Percentiles rank a stretch among this genome's conserved stretches.
These are phyloP conservation scores for Spergularia marina DNA, from an alignment of 148 eudicot species.

Conservation along the genomic window DNA sequence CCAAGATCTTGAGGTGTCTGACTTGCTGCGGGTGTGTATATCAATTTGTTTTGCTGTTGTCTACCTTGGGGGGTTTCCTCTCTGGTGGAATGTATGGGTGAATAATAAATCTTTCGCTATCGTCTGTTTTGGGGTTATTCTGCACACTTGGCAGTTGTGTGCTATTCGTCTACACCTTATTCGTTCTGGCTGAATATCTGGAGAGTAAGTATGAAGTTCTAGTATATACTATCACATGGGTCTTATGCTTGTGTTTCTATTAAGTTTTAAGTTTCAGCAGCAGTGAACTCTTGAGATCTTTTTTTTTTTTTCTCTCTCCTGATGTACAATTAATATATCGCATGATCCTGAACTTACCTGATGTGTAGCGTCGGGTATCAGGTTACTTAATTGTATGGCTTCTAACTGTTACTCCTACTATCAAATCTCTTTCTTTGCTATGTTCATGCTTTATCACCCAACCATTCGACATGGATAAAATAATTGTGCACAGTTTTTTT, in stretches of 20 bases:
- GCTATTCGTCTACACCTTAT: neutral
- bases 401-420: neutral
- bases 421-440: neutral
- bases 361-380: neutral
- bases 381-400: neutral
- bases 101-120: neutral
- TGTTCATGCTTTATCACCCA: neutral
- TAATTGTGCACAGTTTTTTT: no score
- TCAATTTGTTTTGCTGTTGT: neutral
- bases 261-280: neutral
- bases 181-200: neutral
- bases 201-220: neutral
- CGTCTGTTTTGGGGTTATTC: constrained; percentile 2
- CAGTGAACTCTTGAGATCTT: neutral
- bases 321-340: neutral
- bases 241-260: neutral
- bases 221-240: neutral
- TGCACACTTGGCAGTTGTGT: neutral
- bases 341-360: neutral
- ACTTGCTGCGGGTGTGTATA: neutral
- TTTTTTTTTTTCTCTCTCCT: neutral
- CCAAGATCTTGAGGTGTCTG: neutral
- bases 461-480: neutral
- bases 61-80: neutral
- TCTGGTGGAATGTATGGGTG: neutral